Evolutionary conservation across 1,284 basidiomycete genomes (phyloP).

Genomic region (Anthracocystis walkeri): DNA sequence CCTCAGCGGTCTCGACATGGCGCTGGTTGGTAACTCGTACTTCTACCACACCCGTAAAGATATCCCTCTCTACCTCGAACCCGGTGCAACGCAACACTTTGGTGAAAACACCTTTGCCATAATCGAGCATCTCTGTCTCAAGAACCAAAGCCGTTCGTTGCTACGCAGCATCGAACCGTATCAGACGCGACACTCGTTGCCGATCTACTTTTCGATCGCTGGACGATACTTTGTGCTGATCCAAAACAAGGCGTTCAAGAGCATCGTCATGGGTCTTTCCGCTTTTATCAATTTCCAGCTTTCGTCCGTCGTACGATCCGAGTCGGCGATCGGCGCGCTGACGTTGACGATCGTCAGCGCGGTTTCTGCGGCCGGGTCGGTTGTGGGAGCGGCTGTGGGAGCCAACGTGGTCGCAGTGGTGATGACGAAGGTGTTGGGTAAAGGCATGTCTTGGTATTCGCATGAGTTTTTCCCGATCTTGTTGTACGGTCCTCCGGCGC

Average conservation of each 20-base stretch:
- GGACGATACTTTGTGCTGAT: slow-evolving; percentile 71
- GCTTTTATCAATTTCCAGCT: slow-evolving; percentile 65
- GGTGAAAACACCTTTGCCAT: slow-evolving; percentile 89
- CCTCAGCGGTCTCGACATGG: slow-evolving; percentile 78
- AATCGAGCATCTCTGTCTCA: slow-evolving; percentile 77
- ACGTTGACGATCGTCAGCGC: slow-evolving; percentile 55
- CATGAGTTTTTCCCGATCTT: slow-evolving; percentile 79
- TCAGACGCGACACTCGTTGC: slow-evolving; percentile 72
- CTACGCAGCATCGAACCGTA: slow-evolving; percentile 46
- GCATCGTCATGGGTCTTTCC: slow-evolving; percentile 62
- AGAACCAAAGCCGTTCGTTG: slow-evolving; percentile 70
- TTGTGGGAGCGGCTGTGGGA: slow-evolving; percentile 73
- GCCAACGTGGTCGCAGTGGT: slow-evolving; percentile 81
- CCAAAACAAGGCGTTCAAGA: slow-evolving; percentile 71
- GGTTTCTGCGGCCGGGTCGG: slow-evolving; percentile 46
- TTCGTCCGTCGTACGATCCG: slow-evolving; percentile 67
- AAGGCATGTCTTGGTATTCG: slow-evolving; percentile 72
- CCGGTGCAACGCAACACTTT: slow-evolving; percentile 86
- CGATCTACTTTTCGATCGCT: slow-evolving; percentile 75
- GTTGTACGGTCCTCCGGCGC: slow-evolving; percentile 81
- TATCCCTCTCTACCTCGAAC: slow-evolving; percentile 81
- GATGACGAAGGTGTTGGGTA: slow-evolving; percentile 78
- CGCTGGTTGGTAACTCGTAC: slow-evolving; percentile 91
- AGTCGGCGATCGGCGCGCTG: slow-evolving; percentile 58
- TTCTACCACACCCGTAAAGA: slow-evolving; percentile 92